Conservation (phyloP, 164 flowering plant species). For the Aristolochia contorta region DNA sequence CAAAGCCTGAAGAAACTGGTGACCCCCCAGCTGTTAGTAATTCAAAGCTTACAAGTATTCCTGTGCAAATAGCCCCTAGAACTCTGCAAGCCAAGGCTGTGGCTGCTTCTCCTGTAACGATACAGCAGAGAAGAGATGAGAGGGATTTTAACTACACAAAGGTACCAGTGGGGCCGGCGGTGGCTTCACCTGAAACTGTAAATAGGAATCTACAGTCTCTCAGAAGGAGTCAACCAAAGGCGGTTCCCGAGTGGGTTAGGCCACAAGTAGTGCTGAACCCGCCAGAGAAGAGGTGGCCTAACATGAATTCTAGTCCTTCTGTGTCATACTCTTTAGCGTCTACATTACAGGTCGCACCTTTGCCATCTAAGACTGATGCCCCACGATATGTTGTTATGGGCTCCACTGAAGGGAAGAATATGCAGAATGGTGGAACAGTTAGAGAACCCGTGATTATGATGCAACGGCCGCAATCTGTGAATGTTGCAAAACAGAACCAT, state of each 20-base stretch:
- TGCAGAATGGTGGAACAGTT: constrained; percentile 23
- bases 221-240: constrained; percentile 31
- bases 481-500: constrained; percentile 22
- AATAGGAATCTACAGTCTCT: constrained; percentile 31
- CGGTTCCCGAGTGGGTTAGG: constrained; percentile 19
- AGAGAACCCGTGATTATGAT: constrained; percentile 72
- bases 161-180: constrained; percentile 12
- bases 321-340: constrained; percentile 32
- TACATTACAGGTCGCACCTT: constrained; percentile 31
- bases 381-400: constrained; percentile 28
- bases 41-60: constrained; percentile 18
- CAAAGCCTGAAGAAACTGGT: constrained; percentile 52
- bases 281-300: constrained; percentile 50
- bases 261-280: constrained; percentile 17
- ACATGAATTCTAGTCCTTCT: constrained; percentile 26
- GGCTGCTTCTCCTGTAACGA: constrained; percentile 15
- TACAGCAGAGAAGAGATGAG: constrained; percentile 50
- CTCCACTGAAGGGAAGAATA: constrained; percentile 30
- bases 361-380: constrained; percentile 30
- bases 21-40: constrained; percentile 25
- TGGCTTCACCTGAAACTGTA: constrained; percentile 23
- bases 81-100: constrained; percentile 29
- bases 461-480: constrained; percentile 61
- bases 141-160: constrained; percentile 62
- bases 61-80: constrained; percentile 12